phyloP scores from a whole-genome alignment of 768 basidiomycete genomes.

The Suillus alpinus region DNA sequence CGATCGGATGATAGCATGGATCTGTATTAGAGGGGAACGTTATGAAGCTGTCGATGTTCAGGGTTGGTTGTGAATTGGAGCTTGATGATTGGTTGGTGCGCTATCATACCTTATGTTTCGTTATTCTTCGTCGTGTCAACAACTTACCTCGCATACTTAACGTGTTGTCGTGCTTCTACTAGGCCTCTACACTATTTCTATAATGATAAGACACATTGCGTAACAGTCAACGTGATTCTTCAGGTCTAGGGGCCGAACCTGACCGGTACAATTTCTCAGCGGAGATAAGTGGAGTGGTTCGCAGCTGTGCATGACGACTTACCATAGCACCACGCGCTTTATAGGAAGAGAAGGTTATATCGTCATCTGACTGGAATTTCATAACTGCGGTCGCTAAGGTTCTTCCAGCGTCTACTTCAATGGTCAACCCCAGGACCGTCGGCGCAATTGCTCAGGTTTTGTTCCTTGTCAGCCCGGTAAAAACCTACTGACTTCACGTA shows the following conservation, averaged over 20 bases:
- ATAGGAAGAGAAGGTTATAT: neutral
- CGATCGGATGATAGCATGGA: slow-evolving; percentile 65
- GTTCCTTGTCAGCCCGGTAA: neutral
- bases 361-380: neutral
- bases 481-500: neutral
- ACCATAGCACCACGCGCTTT: neutral
- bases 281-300: neutral
- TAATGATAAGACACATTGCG: neutral
- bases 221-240: neutral
- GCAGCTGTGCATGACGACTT: neutral
- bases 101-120: neutral
- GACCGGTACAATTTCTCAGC: neutral
- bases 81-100: neutral
- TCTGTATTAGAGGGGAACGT: slow-evolving; percentile 42
- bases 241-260: neutral
- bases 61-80: neutral
- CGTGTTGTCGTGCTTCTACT: neutral
- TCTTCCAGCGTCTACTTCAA: neutral
- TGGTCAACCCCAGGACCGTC: neutral
- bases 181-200: neutral
- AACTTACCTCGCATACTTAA: neutral
- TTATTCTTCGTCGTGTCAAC: neutral
- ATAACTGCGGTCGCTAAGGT: neutral
- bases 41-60: neutral
- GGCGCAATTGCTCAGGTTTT: neutral